Conservation (phyloP, 768 basidiomycete species). For the Sarcomyxa edulis region DNA sequence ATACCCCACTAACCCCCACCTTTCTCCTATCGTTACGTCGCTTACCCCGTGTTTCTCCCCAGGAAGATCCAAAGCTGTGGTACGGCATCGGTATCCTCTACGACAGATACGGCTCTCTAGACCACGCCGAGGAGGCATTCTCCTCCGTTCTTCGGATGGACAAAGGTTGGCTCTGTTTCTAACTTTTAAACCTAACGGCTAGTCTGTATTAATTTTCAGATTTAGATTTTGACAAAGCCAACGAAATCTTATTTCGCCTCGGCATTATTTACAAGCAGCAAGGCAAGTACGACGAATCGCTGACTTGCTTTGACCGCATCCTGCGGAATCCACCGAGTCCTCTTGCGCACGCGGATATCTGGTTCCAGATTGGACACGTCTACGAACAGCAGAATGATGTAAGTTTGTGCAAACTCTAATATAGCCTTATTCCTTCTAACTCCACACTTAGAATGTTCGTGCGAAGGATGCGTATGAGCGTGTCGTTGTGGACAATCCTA, state of each 20-base stretch:
- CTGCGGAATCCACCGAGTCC: conserved; percentile 94
- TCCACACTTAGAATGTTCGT: conserved; percentile 58
- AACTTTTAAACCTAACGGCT: conserved; percentile 8
- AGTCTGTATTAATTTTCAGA: conserved; percentile 28
- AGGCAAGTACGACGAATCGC: conserved; percentile 83
- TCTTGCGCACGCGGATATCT: conserved; percentile 95
- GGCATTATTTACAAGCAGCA: conserved; percentile 99
- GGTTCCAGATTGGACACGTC: conserved; percentile 99
- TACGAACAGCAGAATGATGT: conserved; percentile 98
- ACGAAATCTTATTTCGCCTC: conserved; percentile 95
- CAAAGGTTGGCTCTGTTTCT: conserved; percentile 56
- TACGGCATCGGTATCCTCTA: conserved; percentile 99
- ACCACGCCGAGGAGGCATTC: conserved; percentile 99
- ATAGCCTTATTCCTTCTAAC: conserved; percentile 11
- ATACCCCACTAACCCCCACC: conserved; percentile 7
- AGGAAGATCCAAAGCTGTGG: conserved; percentile 98
- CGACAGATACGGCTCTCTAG: conserved; percentile 95
- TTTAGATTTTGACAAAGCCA: conserved; percentile 95
- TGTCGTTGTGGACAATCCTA: conserved; percentile 88
- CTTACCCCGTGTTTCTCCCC: conserved; percentile 10
- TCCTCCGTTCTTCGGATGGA: conserved; percentile 96
- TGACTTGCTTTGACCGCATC: conserved; percentile 94
- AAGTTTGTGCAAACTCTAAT: conserved; percentile 13
- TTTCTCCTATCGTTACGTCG: conserved; percentile 9
- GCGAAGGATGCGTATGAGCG: conserved; percentile 97